Conservation (phyloP, 106 monocot genomes). For the Vanilla planifolia region DNA sequence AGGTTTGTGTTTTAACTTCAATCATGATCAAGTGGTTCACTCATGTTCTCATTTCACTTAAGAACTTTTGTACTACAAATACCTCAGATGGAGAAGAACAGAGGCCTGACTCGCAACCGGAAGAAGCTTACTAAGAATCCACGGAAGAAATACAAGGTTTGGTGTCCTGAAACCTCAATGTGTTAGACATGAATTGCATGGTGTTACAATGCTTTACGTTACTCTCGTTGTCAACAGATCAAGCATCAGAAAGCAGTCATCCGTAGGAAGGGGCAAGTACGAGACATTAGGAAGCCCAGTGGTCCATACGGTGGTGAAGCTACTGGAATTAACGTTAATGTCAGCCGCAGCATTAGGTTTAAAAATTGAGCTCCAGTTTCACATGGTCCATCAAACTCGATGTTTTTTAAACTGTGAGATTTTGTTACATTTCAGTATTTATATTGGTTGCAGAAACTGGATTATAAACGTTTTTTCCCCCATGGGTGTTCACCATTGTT, state of each 20-base stretch:
- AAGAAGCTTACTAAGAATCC: constrained; percentile 87
- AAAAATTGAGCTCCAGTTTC: constrained; percentile 39
- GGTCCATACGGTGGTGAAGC: constrained; percentile 89
- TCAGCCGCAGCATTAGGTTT: constrained; percentile 79
- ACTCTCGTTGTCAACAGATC: constrained; percentile 27
- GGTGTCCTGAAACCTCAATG: not conserved
- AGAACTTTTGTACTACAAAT: not conserved
- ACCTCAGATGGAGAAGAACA: constrained; percentile 83
- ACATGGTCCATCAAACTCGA: too few relatives aligned
- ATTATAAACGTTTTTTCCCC: too few relatives aligned
- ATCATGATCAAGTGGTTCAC: not conserved
- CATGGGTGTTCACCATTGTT: too few relatives aligned
- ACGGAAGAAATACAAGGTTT: constrained; percentile 91
- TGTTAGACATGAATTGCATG: not conserved
- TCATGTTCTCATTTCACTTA: too few relatives aligned
- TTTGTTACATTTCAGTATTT: too few relatives aligned
- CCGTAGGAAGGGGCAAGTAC: constrained; percentile 80
- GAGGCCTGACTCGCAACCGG: constrained; percentile 69
- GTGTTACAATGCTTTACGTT: not conserved
- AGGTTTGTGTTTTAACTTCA: constrained; percentile 35
- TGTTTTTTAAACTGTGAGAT: too few relatives aligned
- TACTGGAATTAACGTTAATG: constrained; percentile 56
- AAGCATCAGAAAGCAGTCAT: constrained; percentile 76
- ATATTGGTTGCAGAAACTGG: too few relatives aligned
- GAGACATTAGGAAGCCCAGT: constrained; percentile 63